These are phyloP conservation scores for Pyrenopolyporus hunteri DNA, from an alignment of 495 filamentous ascomycete genomes.

Conservation along the genomic window DNA sequence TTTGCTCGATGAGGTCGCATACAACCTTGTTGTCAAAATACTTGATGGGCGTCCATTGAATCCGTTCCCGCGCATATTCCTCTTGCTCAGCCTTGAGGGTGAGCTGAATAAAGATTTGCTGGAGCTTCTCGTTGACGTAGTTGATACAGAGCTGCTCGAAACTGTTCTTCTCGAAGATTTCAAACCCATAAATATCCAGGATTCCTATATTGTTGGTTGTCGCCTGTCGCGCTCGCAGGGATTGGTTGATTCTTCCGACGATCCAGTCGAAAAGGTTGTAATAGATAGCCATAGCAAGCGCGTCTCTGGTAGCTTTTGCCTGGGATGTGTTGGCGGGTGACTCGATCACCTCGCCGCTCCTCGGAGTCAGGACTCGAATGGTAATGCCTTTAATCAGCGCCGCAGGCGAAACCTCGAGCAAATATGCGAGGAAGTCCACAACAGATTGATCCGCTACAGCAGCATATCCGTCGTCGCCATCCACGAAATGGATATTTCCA, in stretches of 20 bases:
- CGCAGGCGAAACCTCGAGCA: slow-evolving; percentile 83
- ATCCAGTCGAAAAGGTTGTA: slow-evolving; percentile 99
- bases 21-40: slow-evolving; percentile 99
- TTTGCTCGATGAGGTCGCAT: slow-evolving; percentile 94
- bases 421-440: slow-evolving; percentile 90
- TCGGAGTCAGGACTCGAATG: slow-evolving; percentile 85
- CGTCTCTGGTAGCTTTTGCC: slow-evolving; percentile 91
- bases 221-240: slow-evolving; percentile 77
- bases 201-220: slow-evolving; percentile 90
- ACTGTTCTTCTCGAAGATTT: slow-evolving; percentile 99
- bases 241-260: slow-evolving; percentile 88
- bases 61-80: slow-evolving; percentile 95
- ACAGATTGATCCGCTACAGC: slow-evolving; percentile 84
- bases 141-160: slow-evolving; percentile 99
- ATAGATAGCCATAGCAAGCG: slow-evolving; percentile 92
- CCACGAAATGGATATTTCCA: slow-evolving; percentile 86
- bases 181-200: slow-evolving; percentile 99
- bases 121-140: slow-evolving; percentile 99
- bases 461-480: slow-evolving; percentile 90
- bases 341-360: slow-evolving; percentile 85
- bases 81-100: slow-evolving; percentile 98
- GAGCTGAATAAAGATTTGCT: slow-evolving; percentile 99
- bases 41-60: slow-evolving; percentile 98
- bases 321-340: slow-evolving; percentile 90
- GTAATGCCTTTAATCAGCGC: slow-evolving; percentile 89